Evolutionary conservation across 306 rosid genomes (phyloP).

Genomic region (Pterocarpus santalinus): DNA sequence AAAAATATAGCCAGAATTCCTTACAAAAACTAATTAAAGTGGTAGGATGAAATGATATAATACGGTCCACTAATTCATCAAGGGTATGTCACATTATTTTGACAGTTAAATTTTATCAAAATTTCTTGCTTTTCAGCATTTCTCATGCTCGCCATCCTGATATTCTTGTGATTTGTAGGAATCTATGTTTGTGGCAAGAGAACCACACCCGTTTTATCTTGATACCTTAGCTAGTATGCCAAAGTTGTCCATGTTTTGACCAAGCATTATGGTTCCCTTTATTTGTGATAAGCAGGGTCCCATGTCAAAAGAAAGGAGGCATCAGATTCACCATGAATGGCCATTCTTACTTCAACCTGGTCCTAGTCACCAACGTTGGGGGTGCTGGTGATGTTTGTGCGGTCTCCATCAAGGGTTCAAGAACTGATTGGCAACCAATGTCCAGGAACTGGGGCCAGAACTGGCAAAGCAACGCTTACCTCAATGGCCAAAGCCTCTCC

Average conservation of each 20-base stretch:
- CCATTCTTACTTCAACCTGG: slow-evolving; percentile 74
- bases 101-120: no score
- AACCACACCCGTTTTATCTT: slow-evolving; percentile 21
- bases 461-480: slow-evolving; percentile 75
- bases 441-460: slow-evolving; percentile 86
- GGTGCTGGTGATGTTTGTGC: slow-evolving; percentile 77
- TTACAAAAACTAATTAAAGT: no score
- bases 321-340: slow-evolving; percentile 80
- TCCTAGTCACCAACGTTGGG: slow-evolving; percentile 77
- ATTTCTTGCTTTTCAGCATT: no score
- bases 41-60: no score
- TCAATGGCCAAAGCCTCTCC: slow-evolving; percentile 72
- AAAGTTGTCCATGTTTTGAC: background rate
- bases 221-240: background rate
- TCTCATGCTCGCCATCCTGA: background rate
- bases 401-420: slow-evolving; percentile 75
- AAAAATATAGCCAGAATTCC: no score
- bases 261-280: background rate
- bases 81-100: no score
- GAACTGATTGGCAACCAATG: slow-evolving; percentile 70
- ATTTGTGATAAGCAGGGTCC: slow-evolving; percentile 53
- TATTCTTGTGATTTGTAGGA: background rate
- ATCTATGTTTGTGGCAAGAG: slow-evolving; percentile 2
- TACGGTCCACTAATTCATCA: no score
- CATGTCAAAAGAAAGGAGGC: slow-evolving; percentile 71